Evolutionary conservation across 768 basidiomycete species (phyloP).

Genomic region (Podaxis sp.): DNA sequence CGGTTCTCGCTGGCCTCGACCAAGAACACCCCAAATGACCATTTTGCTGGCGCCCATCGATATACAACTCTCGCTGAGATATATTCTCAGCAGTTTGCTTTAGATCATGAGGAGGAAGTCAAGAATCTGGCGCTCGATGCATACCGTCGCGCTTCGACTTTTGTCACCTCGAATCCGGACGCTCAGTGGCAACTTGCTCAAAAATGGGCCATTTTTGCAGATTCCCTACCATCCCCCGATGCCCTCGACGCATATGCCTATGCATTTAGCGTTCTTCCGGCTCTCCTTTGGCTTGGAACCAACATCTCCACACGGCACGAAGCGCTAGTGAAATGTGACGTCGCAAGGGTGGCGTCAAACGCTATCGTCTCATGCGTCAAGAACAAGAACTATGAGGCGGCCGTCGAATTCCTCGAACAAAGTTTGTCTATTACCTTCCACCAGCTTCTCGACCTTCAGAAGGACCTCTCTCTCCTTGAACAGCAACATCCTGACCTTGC

Average conservation of each 20-base stretch:
- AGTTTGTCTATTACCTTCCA: slow-evolving; percentile 20
- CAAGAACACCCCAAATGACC: not conserved
- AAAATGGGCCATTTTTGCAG: slow-evolving; percentile 18
- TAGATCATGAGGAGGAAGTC: not conserved
- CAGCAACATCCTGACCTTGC: slow-evolving; percentile 11
- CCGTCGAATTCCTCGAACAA: slow-evolving; percentile 23
- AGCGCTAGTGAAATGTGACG: slow-evolving; percentile 14
- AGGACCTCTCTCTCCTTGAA: slow-evolving; percentile 13
- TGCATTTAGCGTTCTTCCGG: slow-evolving; percentile 17
- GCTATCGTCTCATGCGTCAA: slow-evolving; percentile 16
- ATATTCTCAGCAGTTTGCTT: not conserved
- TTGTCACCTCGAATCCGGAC: slow-evolving; percentile 3
- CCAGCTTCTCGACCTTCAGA: slow-evolving; percentile 19
- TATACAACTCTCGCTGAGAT: not conserved
- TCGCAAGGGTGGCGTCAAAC: slow-evolving; percentile 11
- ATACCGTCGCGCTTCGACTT: not conserved
- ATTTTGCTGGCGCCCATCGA: not conserved
- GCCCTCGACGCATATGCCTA: slow-evolving; percentile 14
- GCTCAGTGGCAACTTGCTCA: slow-evolving; percentile 13
- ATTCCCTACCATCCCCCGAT: slow-evolving; percentile 2
- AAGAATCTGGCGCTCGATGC: not conserved
- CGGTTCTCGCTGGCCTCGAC: not conserved
- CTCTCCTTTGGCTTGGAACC: slow-evolving; percentile 20
- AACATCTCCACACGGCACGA: slow-evolving; percentile 18
- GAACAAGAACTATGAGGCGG: slow-evolving; percentile 12